These are phyloP conservation scores for Metschnikowia gelsemii DNA, from an alignment of 805 yeast species.

Conservation along the genomic window DNA sequence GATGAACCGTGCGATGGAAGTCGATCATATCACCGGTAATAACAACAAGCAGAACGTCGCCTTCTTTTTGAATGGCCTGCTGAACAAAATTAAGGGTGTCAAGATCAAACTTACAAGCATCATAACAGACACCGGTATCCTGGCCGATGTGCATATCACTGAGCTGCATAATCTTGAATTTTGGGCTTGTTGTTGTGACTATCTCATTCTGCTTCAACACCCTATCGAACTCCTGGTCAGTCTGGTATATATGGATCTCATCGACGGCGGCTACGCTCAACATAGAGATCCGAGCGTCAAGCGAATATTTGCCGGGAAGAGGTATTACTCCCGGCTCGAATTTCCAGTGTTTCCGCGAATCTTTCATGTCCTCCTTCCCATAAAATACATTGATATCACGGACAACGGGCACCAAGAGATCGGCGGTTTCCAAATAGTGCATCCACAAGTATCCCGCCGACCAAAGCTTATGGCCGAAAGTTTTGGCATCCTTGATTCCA, in stretches of 20 bases:
- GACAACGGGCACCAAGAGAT: conserved; percentile 18
- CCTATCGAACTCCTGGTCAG: conserved; percentile 17
- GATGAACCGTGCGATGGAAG: conserved; percentile 25
- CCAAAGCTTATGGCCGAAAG: conserved; percentile 9
- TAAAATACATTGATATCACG: conserved; percentile 30
- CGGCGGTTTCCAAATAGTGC: conserved; percentile 13
- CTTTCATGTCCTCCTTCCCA: conserved; percentile 32
- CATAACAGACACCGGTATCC: conserved; percentile 25
- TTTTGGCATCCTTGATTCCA: conserved; percentile 7
- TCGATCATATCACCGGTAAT: conserved; percentile 44
- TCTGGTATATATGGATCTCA: conserved; percentile 13
- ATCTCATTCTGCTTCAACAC: conserved; percentile 19
- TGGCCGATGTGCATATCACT: conserved; percentile 42
- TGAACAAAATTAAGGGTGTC: conserved; percentile 33
- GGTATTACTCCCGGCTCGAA: conserved; percentile 20
- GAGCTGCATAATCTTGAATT: conserved; percentile 37
- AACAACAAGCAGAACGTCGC: conserved; percentile 35
- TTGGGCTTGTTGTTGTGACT: conserved; percentile 18
- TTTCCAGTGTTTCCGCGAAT: conserved; percentile 28
- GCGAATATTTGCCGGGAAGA: conserved; percentile 17
- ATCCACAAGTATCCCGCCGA: conserved; percentile 16
- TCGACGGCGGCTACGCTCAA: conserved; percentile 21
- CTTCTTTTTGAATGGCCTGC: conserved; percentile 27
- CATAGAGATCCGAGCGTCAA: conserved; percentile 24
- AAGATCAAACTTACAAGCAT: conserved; percentile 28